These are phyloP conservation scores for Heliamphora exappendiculata DNA, from an alignment of 148 eudicot genomes.

Conservation along the genomic window DNA sequence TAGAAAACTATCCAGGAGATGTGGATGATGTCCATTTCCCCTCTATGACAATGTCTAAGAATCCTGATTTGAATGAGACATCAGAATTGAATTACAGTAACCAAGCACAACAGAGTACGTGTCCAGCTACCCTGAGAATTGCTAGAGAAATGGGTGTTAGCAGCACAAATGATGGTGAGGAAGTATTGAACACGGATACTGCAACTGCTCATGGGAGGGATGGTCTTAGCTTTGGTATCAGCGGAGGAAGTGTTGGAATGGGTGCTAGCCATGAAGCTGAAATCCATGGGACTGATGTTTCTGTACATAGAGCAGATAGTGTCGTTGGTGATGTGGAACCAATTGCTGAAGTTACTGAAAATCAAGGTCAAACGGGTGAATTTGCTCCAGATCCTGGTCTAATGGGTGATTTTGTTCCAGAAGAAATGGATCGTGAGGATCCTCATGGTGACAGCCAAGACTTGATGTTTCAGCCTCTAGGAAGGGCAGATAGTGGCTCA, in stretches of 20 bases:
- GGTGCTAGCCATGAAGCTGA: slow-evolving; percentile 99
- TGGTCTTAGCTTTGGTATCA: slow-evolving; percentile 79
- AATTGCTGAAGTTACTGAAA: slow-evolving; percentile 82
- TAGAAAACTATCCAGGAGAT: slow-evolving; percentile 86
- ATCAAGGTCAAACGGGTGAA: slow-evolving; percentile 91
- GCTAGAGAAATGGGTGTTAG: slow-evolving; percentile 89
- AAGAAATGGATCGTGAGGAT: slow-evolving; percentile 76
- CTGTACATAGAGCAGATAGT: slow-evolving; percentile 79
- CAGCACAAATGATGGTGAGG: slow-evolving; percentile 92
- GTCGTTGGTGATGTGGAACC: slow-evolving; percentile 90
- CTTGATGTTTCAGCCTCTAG: slow-evolving; percentile 64
- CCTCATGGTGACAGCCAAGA: slow-evolving; percentile 95
- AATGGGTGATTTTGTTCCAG: slow-evolving; percentile 72
- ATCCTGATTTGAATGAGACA: slow-evolving; percentile 58
- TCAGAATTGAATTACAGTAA: slow-evolving; percentile 83
- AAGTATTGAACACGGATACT: slow-evolving; percentile 83
- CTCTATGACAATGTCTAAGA: slow-evolving; percentile 39
- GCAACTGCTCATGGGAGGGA: slow-evolving; percentile 71
- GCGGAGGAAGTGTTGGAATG: slow-evolving; percentile 99
- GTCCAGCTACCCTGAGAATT: slow-evolving; percentile 54
- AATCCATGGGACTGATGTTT: slow-evolving; percentile 82
- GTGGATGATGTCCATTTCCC: slow-evolving; percentile 67
- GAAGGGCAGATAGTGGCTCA: slow-evolving; percentile 91
- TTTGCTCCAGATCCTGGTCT: slow-evolving; percentile 63
- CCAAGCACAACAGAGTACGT: slow-evolving; percentile 91